Conservation (phyloP, 2,329 filamentous ascomycete genomes). For the Pleoardoris graminearum region DNA sequence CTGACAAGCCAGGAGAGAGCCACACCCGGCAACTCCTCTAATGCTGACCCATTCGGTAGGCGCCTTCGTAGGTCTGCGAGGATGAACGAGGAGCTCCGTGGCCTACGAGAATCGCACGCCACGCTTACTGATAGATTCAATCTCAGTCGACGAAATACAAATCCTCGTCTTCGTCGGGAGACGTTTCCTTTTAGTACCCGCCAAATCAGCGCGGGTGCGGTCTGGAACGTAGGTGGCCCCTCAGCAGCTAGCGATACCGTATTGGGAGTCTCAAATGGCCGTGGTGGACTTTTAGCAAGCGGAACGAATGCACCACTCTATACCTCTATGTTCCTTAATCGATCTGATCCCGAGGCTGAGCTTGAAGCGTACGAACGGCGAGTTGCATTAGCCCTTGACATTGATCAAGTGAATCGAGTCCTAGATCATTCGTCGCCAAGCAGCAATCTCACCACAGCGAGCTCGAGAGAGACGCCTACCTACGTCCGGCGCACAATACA, state of each 20-base stretch:
- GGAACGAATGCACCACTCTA: constrained; percentile 72
- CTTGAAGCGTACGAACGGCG: constrained; percentile 71
- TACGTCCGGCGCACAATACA: constrained; percentile 19
- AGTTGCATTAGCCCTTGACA: constrained; percentile 77
- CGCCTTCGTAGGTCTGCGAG: constrained; percentile 39
- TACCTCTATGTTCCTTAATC: constrained; percentile 59
- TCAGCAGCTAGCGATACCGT: constrained; percentile 59
- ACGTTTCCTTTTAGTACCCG: constrained; percentile 28
- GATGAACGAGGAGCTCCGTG: constrained; percentile 38
- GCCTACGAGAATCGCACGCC: constrained; percentile 38
- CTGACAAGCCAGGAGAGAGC: constrained; percentile 54
- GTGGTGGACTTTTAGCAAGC: constrained; percentile 66
- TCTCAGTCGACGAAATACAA: constrained; percentile 21
- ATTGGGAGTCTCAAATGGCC: constrained; percentile 61
- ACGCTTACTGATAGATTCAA: constrained; percentile 25
- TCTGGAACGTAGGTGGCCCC: constrained; percentile 78
- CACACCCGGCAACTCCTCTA: constrained; percentile 48
- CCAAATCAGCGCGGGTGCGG: constrained; percentile 66
- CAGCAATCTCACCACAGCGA: constrained; percentile 7
- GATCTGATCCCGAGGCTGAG: constrained; percentile 60
- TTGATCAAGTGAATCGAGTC: constrained; percentile 70
- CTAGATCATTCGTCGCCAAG: constrained; percentile 50
- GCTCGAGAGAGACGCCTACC: constrained; percentile 6
- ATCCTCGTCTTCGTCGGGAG: constrained; percentile 27
- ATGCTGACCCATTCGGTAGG: constrained; percentile 59